Percentiles rank a stretch among this genome's conserved stretches.
phyloP scores from a whole-genome alignment of 306 rosid species.

The Boehmeria nivea region DNA sequence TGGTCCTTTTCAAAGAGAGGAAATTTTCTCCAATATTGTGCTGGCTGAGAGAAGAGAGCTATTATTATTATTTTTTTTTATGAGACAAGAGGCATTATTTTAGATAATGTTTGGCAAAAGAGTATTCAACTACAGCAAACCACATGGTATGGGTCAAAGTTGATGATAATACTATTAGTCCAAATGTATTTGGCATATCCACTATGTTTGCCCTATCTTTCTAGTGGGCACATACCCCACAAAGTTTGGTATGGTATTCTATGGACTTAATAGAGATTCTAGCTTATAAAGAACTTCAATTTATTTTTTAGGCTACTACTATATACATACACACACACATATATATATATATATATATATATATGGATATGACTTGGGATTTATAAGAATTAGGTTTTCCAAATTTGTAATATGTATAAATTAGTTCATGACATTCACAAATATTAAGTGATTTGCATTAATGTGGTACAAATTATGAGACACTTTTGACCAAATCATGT shows the following conservation, averaged over 20 bases:
- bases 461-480: neutral
- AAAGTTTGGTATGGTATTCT: slow-evolving; percentile 7
- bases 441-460: too few relatives aligned
- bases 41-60: slow-evolving; percentile 23
- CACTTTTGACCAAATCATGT: slow-evolving; percentile 5
- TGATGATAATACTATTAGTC: slow-evolving; percentile 14
- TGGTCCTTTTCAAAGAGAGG: slow-evolving; percentile 38
- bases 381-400: too few relatives aligned
- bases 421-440: too few relatives aligned
- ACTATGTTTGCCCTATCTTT: slow-evolving; percentile 26
- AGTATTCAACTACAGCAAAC: slow-evolving; percentile 26
- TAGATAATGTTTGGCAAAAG: slow-evolving; percentile 28
- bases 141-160: slow-evolving; percentile 39
- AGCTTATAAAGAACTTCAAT: too few relatives aligned
- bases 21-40: slow-evolving; percentile 21
- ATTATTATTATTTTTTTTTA: too few relatives aligned
- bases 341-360: neutral
- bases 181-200: slow-evolving; percentile 28
- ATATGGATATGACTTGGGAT: neutral
- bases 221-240: slow-evolving; percentile 16
- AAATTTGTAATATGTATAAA: too few relatives aligned
- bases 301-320: too few relatives aligned
- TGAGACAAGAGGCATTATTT: slow-evolving; percentile 8
- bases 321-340: too few relatives aligned
- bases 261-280: slow-evolving; percentile 6